Evolutionary conservation across 1,139 yeast species (phyloP).

Genomic region (Saccharomyces hybrid): DNA sequence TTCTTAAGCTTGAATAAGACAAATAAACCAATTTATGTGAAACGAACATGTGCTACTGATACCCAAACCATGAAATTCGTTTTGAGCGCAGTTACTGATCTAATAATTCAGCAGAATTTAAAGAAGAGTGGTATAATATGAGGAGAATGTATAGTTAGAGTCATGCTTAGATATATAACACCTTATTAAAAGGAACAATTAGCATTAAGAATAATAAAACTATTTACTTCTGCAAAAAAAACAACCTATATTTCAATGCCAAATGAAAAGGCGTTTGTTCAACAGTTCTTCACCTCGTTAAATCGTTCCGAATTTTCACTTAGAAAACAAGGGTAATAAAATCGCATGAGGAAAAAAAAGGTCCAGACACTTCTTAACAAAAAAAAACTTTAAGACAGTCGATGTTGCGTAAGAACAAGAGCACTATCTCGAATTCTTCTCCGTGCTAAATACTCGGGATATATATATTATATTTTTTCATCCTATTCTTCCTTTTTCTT

Average conservation of each 20-base stretch:
- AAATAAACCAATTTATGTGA: slow-evolving; percentile 73
- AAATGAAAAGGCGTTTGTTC: neutral
- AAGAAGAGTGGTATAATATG: slow-evolving; percentile 74
- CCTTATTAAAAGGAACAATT: neutral
- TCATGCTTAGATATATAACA: neutral
- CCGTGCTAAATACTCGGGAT: neutral
- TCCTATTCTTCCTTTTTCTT: neutral
- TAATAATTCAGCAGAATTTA: slow-evolving; percentile 76
- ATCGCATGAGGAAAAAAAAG: neutral
- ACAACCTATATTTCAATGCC: neutral
- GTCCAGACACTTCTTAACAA: neutral
- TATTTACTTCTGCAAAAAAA: neutral
- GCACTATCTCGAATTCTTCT: neutral
- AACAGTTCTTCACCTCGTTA: neutral
- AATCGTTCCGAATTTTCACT: neutral
- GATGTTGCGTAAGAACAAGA: neutral
- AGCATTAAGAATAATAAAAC: neutral
- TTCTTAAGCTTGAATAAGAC: slow-evolving; percentile 57
- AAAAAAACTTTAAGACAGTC: neutral
- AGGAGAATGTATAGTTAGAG: neutral
- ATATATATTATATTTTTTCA: neutral
- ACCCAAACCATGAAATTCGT: slow-evolving; percentile 82
- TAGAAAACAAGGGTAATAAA: neutral
- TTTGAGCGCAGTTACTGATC: slow-evolving; percentile 84
- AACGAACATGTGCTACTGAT: slow-evolving; percentile 94